These are phyloP conservation scores for Mentha longifolia DNA, from an alignment of 257 asterid genomes.

Conservation along the genomic window DNA sequence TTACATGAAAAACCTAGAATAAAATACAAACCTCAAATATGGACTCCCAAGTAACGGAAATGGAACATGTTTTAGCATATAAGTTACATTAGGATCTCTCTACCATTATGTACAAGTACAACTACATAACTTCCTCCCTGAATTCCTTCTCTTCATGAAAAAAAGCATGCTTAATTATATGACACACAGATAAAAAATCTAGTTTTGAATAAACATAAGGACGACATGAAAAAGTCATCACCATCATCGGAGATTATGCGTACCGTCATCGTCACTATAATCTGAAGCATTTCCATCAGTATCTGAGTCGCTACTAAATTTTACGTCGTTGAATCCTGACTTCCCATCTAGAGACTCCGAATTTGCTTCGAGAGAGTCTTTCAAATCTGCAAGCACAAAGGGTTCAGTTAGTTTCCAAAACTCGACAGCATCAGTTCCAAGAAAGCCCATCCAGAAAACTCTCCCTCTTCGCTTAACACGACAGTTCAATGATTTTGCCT, in stretches of 20 bases:
- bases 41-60: neutral
- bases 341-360: slow-evolving; percentile 35
- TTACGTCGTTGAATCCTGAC: slow-evolving; percentile 30
- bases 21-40: too few species aligned
- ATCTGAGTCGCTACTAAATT: slow-evolving; percentile 40
- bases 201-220: neutral
- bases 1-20: neutral
- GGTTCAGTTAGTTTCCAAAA: slow-evolving; percentile 76
- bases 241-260: slow-evolving; percentile 7
- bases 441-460: slow-evolving; percentile 80
- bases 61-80: neutral
- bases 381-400: slow-evolving; percentile 65
- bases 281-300: slow-evolving; percentile 46
- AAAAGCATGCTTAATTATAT: neutral
- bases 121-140: neutral
- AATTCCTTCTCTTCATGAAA: neutral
- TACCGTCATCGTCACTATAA: slow-evolving; percentile 34
- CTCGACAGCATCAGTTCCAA: slow-evolving; percentile 61
- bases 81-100: neutral
- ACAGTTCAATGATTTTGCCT: slow-evolving; percentile 58
- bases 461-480: slow-evolving; percentile 65
- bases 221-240: neutral
- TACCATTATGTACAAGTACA: slow-evolving; percentile 23
- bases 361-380: slow-evolving; percentile 52
- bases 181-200: neutral